These are phyloP conservation scores for Irpex sp. DNA, from an alignment of 1,284 basidiomycete genomes.

Conservation along the genomic window DNA sequence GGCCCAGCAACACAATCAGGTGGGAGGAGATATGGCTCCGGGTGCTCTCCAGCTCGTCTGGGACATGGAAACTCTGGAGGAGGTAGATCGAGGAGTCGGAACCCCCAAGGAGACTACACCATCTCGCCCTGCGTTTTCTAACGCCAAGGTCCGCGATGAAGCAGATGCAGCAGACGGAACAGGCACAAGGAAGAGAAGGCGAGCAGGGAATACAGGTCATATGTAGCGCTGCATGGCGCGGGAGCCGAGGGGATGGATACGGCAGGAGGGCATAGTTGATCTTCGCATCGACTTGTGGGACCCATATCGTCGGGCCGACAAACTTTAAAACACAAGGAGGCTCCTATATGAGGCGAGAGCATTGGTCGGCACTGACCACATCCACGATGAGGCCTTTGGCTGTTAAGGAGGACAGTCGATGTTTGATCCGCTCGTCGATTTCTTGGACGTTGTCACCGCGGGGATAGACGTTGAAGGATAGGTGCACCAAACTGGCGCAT, in stretches of 20 bases:
- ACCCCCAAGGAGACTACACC: no score
- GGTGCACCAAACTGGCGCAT: slow-evolving; percentile 7
- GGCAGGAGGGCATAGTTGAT: not conserved
- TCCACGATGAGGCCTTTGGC: slow-evolving; percentile 3
- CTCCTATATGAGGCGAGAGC: not conserved
- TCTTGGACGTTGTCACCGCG: not conserved
- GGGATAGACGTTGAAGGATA: slow-evolving; percentile 16
- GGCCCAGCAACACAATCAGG: not conserved
- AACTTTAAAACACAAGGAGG: not conserved
- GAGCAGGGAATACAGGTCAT: not conserved
- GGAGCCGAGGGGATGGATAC: not conserved
- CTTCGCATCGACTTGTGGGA: not conserved
- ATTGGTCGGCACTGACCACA: not conserved
- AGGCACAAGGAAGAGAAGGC: not conserved
- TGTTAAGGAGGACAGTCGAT: not conserved
- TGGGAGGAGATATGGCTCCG: not conserved
- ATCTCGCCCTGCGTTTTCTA: not conserved
- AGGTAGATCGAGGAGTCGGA: not conserved
- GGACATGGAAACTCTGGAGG: not conserved
- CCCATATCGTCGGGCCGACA: not conserved
- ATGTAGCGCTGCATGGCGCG: not conserved
- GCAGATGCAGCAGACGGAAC: not conserved
- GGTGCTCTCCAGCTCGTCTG: not conserved
- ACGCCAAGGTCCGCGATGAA: not conserved
- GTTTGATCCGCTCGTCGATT: slow-evolving; percentile 1